Conservation (phyloP, 495 filamentous ascomycete genomes). For the Acidomyces sp. region DNA sequence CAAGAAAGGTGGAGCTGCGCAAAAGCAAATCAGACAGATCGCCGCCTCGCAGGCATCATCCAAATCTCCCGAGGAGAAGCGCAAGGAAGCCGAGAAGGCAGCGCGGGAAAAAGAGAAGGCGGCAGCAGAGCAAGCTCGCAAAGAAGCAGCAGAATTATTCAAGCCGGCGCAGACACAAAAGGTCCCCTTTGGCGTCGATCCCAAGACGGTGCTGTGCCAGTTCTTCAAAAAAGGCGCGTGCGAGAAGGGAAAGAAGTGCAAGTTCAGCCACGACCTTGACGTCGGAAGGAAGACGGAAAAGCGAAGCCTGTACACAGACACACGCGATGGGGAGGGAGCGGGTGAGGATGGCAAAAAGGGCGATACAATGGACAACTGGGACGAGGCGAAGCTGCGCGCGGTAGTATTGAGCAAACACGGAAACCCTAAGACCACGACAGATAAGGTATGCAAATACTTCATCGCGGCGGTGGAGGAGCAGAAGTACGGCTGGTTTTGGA, state of each 20-base stretch:
- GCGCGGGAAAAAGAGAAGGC: slow-evolving; percentile 74
- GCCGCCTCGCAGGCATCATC: slow-evolving; percentile 54
- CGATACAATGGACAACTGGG: slow-evolving; percentile 91
- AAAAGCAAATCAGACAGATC: slow-evolving; percentile 77
- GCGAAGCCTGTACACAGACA: slow-evolving; percentile 83
- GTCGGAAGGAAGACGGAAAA: slow-evolving; percentile 85
- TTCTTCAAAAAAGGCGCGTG: slow-evolving; percentile 95
- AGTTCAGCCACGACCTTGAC: slow-evolving; percentile 85
- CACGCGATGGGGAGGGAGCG: slow-evolving; percentile 53
- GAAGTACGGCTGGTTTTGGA: slow-evolving; percentile 99
- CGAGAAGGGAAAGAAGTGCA: slow-evolving; percentile 95
- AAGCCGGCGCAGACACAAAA: slow-evolving; percentile 93
- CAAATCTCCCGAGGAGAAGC: slow-evolving; percentile 72
- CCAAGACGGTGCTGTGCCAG: slow-evolving; percentile 92
- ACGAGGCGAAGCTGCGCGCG: slow-evolving; percentile 84
- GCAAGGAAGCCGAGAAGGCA: slow-evolving; percentile 79
- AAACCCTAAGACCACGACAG: slow-evolving; percentile 88
- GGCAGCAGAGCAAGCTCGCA: slow-evolving; percentile 67
- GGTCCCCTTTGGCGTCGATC: slow-evolving; percentile 93
- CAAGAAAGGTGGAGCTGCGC: slow-evolving; percentile 85
- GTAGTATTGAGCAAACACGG: slow-evolving; percentile 93
- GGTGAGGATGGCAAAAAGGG: slow-evolving; percentile 62
- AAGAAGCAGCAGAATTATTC: slow-evolving; percentile 68
- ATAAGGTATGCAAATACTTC: slow-evolving; percentile 99
- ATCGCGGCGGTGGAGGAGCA: slow-evolving; percentile 95